phyloP scores from a whole-genome alignment of 805 yeast genomes.

The Cyberlindnera maritima region DNA sequence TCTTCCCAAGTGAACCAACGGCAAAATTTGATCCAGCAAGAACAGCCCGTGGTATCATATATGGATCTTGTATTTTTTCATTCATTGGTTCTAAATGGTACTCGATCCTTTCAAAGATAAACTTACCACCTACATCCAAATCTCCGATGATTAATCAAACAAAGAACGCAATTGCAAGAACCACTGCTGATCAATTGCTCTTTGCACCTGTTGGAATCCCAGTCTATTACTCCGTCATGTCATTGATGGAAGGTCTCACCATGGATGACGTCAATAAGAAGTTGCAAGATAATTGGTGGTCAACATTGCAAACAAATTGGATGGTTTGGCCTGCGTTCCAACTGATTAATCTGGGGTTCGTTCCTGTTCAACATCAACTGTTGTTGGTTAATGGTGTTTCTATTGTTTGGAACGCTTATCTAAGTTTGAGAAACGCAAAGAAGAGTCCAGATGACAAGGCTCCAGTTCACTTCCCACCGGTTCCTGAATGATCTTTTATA shows the following conservation, averaged over 20 bases:
- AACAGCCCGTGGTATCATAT: constrained; percentile 60
- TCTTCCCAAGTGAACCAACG: constrained; percentile 34
- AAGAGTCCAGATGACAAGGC: constrained; percentile 15
- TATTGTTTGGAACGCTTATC: constrained; percentile 79
- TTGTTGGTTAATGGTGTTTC: constrained; percentile 68
- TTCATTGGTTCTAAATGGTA: constrained; percentile 78
- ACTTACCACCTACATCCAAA: constrained; percentile 31
- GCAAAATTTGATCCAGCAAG: constrained; percentile 47
- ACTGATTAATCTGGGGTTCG: constrained; percentile 65
- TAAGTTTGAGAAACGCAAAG: constrained; percentile 58
- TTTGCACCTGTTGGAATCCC: constrained; percentile 84
- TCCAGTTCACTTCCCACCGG: constrained; percentile 39
- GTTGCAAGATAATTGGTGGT: constrained; percentile 53
- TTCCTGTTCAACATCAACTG: constrained; percentile 71
- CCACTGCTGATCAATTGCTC: constrained; percentile 64
- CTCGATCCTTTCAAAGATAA: constrained; percentile 43
- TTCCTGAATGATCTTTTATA: constrained; percentile 31
- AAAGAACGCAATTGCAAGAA: constrained; percentile 45
- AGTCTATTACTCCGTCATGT: constrained; percentile 64
- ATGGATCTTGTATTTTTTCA: constrained; percentile 74
- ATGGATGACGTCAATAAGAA: constrained; percentile 39
- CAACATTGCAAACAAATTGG: constrained; percentile 76
- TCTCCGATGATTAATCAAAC: constrained; percentile 21
- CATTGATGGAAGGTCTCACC: constrained; percentile 57
- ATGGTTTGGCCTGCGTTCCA: constrained; percentile 90